Conservation (phyloP, 2,329 filamentous ascomycete genomes). For the Metarhizium anisopliae region DNA sequence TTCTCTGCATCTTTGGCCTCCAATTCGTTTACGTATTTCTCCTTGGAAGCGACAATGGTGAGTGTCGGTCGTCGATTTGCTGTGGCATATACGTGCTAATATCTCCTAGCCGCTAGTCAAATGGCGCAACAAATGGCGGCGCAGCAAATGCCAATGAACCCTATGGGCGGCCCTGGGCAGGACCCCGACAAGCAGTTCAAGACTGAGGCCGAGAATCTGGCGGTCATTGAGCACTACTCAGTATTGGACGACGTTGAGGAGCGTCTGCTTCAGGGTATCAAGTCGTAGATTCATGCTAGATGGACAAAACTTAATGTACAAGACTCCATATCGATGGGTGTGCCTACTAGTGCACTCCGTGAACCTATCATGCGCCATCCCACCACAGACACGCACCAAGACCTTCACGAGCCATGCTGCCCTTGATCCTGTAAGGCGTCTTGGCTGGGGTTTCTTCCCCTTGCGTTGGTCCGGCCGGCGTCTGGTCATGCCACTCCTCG, state of each 20-base stretch:
- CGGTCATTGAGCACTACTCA: conserved; percentile 89
- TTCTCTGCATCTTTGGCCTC: conserved; percentile 90
- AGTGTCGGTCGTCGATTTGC: conserved; percentile 22
- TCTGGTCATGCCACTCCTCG: conserved; percentile 88
- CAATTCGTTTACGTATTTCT: conserved; percentile 97
- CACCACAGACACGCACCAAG: conserved; percentile 58
- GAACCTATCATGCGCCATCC: conserved; percentile 28
- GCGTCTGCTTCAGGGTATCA: conserved; percentile 57
- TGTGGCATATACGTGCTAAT: conserved; percentile 9
- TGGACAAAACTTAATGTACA: conserved; percentile 10
- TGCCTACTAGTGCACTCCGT: conserved; percentile 3
- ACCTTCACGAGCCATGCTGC: conserved; percentile 54
- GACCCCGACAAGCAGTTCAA: conserved; percentile 94
- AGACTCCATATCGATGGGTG: conserved; percentile 2
- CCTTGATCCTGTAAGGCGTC: conserved; percentile 63
- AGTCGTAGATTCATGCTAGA: conserved; percentile 23
- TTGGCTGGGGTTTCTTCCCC: conserved; percentile 52
- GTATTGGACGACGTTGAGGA: conserved; percentile 84
- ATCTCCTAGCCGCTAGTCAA: conserved; percentile 67
- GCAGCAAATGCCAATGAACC: conserved; percentile 37
- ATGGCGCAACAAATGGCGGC: conserved; percentile 83
- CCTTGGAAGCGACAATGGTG: conserved; percentile 91
- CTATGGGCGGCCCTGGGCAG: conserved; percentile 80
- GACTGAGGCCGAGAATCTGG: conserved; percentile 88
- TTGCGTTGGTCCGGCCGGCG: conserved; percentile 57